phyloP scores from a whole-genome alignment of 2,329 filamentous ascomycete species.

The Fusarium torulosum region DNA sequence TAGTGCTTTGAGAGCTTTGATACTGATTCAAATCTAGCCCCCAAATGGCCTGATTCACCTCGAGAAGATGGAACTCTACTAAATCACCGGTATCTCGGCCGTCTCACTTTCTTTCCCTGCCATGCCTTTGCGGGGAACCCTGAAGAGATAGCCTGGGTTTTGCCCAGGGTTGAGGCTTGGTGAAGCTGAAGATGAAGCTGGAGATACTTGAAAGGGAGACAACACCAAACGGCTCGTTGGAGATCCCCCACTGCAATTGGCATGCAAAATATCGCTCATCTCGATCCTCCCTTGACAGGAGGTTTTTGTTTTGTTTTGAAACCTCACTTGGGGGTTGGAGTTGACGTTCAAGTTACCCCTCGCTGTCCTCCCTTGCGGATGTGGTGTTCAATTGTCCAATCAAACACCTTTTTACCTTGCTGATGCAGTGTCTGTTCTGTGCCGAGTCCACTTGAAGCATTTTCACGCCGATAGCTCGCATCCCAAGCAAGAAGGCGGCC shows the following conservation, averaged over 20 bases:
- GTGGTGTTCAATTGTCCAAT: constrained; percentile 40
- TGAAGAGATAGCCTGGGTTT: constrained; percentile 9
- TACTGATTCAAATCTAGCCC: constrained; percentile 60
- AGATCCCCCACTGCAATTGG: constrained; percentile 17
- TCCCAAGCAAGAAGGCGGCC: constrained; percentile 28
- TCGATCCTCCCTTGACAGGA: constrained; percentile 35
- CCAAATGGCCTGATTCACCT: constrained; percentile 74
- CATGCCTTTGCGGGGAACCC: constrained; percentile 32
- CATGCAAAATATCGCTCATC: constrained; percentile 34
- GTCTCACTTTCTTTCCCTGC: constrained; percentile 24
- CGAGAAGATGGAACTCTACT: constrained; percentile 63
- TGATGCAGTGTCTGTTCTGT: constrained; percentile 16
- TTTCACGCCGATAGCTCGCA: constrained; percentile 14
- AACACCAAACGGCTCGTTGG: constrained; percentile 2
- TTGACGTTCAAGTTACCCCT: constrained; percentile 27
- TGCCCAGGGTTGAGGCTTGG: constrained; percentile 37
- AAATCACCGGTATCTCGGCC: constrained; percentile 27
- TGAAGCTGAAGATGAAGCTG: constrained; percentile 20
- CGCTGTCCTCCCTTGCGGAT: constrained; percentile 28
- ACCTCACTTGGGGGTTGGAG: constrained; percentile 25
- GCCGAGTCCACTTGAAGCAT: constrained; percentile 38
- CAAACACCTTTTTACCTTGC: constrained; percentile 20
- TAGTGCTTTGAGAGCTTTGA: constrained; percentile 7
- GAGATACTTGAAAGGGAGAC: constrained; percentile 13
- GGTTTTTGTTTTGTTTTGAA: constrained; percentile 26